These are phyloP conservation scores for Striga hermonthica DNA, from an alignment of 305 asterid genomes.

Conservation along the genomic window DNA sequence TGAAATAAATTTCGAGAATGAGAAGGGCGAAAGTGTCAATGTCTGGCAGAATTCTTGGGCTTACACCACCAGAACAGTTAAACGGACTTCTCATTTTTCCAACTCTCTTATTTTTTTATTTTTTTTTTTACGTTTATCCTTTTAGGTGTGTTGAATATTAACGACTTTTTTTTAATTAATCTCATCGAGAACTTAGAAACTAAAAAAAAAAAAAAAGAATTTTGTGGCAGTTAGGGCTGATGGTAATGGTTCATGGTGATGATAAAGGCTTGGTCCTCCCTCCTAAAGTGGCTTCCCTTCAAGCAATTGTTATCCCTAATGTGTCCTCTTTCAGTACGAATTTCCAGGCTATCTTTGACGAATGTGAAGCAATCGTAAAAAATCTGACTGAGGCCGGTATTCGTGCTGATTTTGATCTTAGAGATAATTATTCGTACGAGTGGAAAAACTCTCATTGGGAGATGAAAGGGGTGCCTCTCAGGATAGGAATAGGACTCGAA, in stretches of 20 bases:
- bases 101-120: too few species aligned
- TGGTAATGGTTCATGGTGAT: constrained; percentile 95
- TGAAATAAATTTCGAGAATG: constrained; percentile 81
- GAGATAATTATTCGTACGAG: constrained; percentile 82
- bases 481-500: constrained; percentile 84
- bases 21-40: constrained; percentile 80
- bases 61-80: constrained; percentile 80
- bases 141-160: too few species aligned
- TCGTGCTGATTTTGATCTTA: constrained; percentile 61
- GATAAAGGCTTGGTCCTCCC: constrained; percentile 83
- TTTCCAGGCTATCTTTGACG: constrained; percentile 60
- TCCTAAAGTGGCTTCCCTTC: constrained; percentile 71
- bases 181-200: too few species aligned
- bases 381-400: constrained; percentile 58
- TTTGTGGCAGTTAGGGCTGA: constrained; percentile 73
- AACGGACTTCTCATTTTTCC: too few species aligned
- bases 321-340: constrained; percentile 74
- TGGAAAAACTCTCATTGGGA: constrained; percentile 92
- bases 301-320: constrained; percentile 59
- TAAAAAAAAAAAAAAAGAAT: too few species aligned
- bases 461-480: constrained; percentile 82
- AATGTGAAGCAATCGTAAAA: constrained; percentile 55
- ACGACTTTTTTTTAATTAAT: too few species aligned
- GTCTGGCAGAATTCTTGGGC: constrained; percentile 53
- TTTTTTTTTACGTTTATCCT: too few species aligned